Conservation (phyloP, 2,329 filamentous ascomycete species). For the Bipolaris bicolor region DNA sequence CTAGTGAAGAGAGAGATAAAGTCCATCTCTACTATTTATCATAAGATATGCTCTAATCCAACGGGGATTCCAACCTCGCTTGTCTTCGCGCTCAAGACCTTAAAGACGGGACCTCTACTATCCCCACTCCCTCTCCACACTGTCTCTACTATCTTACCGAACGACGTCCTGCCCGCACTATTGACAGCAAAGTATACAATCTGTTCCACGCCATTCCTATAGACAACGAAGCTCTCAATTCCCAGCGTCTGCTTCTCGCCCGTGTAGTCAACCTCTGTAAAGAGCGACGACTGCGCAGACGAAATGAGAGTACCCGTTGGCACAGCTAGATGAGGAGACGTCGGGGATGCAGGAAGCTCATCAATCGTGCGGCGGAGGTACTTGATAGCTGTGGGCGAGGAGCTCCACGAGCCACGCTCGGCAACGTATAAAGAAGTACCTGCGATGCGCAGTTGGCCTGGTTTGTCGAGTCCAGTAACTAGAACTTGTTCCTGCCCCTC, state of each 20-base stretch:
- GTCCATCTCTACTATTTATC: not conserved
- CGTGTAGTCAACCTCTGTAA: slow-evolving; percentile 15
- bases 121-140: slow-evolving; percentile 9
- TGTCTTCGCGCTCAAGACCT: slow-evolving; percentile 14
- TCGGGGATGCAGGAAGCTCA: not conserved
- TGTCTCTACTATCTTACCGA: slow-evolving; percentile 20
- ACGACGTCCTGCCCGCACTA: slow-evolving; percentile 14
- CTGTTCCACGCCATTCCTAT: slow-evolving; percentile 3
- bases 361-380: slow-evolving; percentile 3
- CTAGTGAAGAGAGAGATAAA: too few relatives aligned
- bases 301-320: slow-evolving; percentile 10
- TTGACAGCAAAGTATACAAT: slow-evolving; percentile 17
- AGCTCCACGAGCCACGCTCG: slow-evolving; percentile 15
- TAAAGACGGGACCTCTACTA: slow-evolving; percentile 6
- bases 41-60: slow-evolving; percentile 17
- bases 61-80: slow-evolving; percentile 17
- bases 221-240: slow-evolving; percentile 18
- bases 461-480: slow-evolving; percentile 12
- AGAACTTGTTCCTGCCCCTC: slow-evolving; percentile 9
- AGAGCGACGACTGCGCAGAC: slow-evolving; percentile 15
- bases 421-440: slow-evolving; percentile 12
- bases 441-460: slow-evolving; percentile 16
- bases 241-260: slow-evolving; percentile 15
- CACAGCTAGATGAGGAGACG: not conserved
- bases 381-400: slow-evolving; percentile 17